Conservation (phyloP, 2,329 filamentous ascomycete species). For the Aspergillus niger region DNA sequence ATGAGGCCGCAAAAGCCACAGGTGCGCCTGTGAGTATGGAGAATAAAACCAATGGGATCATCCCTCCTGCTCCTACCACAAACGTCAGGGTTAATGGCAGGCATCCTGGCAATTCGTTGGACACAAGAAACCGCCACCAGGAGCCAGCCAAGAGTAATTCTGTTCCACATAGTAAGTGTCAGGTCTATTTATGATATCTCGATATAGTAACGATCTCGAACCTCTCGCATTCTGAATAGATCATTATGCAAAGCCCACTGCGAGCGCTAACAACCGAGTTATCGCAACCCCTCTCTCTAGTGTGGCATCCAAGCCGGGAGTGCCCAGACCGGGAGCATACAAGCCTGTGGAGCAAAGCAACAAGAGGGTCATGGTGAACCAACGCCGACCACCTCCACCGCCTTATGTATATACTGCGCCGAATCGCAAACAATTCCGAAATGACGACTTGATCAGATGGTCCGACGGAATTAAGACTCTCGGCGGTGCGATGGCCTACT, state of each 20-base stretch:
- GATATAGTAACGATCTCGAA: not conserved
- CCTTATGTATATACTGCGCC: conserved; percentile 23
- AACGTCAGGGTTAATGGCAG: not conserved
- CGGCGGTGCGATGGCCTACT: conserved; percentile 17
- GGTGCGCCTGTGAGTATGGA: not conserved
- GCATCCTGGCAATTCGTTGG: not conserved
- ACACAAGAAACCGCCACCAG: not conserved
- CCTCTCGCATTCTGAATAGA: not conserved
- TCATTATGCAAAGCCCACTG: conserved; percentile 4
- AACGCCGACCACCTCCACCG: not conserved
- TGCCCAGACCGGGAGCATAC: too few relatives aligned
- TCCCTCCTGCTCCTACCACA: not conserved
- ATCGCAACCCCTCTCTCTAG: not conserved
- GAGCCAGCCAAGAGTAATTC: not conserved
- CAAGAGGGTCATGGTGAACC: not conserved
- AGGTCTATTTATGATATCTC: not conserved
- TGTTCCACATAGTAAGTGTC: not conserved
- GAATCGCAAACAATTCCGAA: conserved; percentile 24
- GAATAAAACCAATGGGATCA: not conserved
- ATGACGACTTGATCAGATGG: conserved; percentile 17
- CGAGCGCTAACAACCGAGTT: not conserved
- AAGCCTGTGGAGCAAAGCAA: not conserved
- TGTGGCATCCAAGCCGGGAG: not conserved
- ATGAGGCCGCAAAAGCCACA: not conserved
- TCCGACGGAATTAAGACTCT: conserved; percentile 20